phyloP scores from a whole-genome alignment of 2,329 filamentous ascomycete genomes.

The Xylaria sp. region DNA sequence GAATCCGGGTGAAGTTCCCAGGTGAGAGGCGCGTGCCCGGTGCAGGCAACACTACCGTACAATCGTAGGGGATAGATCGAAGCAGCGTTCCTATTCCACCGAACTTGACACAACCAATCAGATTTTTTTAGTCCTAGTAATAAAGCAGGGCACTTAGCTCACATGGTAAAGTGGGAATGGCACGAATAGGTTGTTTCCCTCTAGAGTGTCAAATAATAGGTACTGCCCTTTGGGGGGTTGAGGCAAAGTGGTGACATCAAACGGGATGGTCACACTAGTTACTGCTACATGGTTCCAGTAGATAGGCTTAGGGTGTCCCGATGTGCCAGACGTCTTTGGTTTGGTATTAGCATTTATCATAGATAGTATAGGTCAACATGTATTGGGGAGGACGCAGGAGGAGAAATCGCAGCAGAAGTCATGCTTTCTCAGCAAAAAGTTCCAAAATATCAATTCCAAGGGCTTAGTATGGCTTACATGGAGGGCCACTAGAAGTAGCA shows the following conservation, averaged over 20 bases:
- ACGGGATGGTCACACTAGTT: constrained; percentile 34
- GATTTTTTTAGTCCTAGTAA: neutral
- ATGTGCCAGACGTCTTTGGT: constrained; percentile 39
- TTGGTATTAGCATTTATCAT: constrained; percentile 3
- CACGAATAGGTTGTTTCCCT: constrained; percentile 33
- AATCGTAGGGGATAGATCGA: constrained; percentile 22
- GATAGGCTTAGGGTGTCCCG: constrained; percentile 46
- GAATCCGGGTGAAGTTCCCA: constrained; percentile 41
- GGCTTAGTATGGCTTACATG: constrained; percentile 25
- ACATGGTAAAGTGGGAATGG: constrained; percentile 37
- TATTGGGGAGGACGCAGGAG: too few species aligned
- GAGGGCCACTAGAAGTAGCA: constrained; percentile 26
- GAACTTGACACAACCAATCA: constrained; percentile 28
- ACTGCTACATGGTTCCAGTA: constrained; percentile 44
- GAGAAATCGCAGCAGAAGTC: neutral
- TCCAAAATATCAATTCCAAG: neutral
- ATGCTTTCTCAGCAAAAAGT: neutral
- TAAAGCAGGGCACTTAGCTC: constrained; percentile 7
- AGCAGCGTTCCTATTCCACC: constrained; percentile 33
- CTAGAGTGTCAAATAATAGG: constrained; percentile 18
- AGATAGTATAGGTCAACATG: constrained; percentile 3
- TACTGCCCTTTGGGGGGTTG: constrained; percentile 19
- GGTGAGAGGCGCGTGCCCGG: constrained; percentile 40
- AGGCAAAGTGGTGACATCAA: constrained; percentile 28
- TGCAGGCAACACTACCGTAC: constrained; percentile 40